phyloP scores from a whole-genome alignment of 129 eudicot species.

The Calendula officinalis region DNA sequence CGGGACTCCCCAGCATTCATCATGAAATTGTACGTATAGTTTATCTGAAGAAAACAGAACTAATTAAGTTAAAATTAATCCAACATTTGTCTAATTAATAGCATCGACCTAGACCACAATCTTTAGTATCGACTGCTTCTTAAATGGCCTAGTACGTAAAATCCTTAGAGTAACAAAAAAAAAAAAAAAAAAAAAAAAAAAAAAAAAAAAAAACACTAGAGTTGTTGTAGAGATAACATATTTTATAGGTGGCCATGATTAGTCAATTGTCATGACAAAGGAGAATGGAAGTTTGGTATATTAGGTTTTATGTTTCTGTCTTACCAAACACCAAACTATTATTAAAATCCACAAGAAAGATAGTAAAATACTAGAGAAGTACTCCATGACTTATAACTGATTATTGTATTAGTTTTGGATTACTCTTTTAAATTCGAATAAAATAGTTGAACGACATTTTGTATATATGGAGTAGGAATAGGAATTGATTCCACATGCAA shows the following conservation, averaged over 20 bases:
- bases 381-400: slow-evolving; percentile 19
- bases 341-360: slow-evolving; percentile 11
- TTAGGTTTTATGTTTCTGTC: slow-evolving; percentile 38
- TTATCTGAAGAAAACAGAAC: slow-evolving; percentile 53
- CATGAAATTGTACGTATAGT: slow-evolving; percentile 86
- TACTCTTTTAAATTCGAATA: slow-evolving; percentile 1
- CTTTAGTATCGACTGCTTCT: too few species aligned
- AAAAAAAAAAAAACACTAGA: background rate
- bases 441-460: slow-evolving; percentile 16
- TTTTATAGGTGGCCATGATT: slow-evolving; percentile 20
- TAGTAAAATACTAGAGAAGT: background rate
- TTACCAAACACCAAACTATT: slow-evolving; percentile 28
- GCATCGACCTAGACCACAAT: too few species aligned
- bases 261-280: slow-evolving; percentile 14
- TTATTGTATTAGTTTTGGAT: slow-evolving; percentile 19
- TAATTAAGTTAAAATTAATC: background rate
- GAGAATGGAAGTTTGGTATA: slow-evolving; percentile 30
- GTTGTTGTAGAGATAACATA: slow-evolving; percentile 25
- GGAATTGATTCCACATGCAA: slow-evolving; percentile 35
- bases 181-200: too few species aligned
- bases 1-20: slow-evolving; percentile 99
- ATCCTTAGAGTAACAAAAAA: slow-evolving; percentile 1
- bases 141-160: slow-evolving; percentile 6
- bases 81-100: background rate
- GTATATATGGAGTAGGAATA: slow-evolving; percentile 33